Evolutionary conservation across 192 early-diverging fungal genomes (phyloP), one percentile per base, ranked within the genome.

Genomic region (Podila epicladia): DNA sequence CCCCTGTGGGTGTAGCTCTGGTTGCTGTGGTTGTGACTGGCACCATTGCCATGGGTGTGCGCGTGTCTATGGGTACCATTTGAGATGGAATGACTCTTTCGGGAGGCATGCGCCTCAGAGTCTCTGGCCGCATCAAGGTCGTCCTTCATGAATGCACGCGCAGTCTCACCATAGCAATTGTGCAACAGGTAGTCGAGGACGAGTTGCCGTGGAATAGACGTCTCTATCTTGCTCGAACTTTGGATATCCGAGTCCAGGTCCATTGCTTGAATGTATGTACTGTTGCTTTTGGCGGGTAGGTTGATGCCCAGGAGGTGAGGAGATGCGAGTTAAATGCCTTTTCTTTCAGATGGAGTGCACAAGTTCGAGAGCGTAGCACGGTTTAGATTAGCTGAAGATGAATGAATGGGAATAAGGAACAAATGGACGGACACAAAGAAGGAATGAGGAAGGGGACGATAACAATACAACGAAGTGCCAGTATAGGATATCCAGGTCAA

Each of bases 161-260:
- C 92, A 11, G 91, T 90, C 69, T 89, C 90, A 50, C 84, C 86
- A 82, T 88, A 91, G 76, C 92, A 93, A 49, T 91, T 84, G 76
- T 93, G 88, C 5, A 93, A 67, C 20, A 93, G 84, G 63, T 93
- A 89, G 57, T 93, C 89, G 67, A 91, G 83, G 13, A 93, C 86
- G 12, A 92, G 83, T 28, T 76, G 68, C 32, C 89, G 85, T 9
- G 87, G 65, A 13, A 80, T 72, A 17, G 80, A 58, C 17, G 85
- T 79, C 45, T 86, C 76, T 53, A 80, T 62, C 62, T 69, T 72
- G 67, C 55, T 49, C 20, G 77, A 68, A 33, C 62, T 62, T 51
- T 80, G 71, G 26, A 73, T 58, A 12, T 80, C 77, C 8, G 71
- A 68, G 58, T 80, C 77, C 65, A 73, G 20, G 62, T 80, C 77